Evolutionary conservation across 1,284 basidiomycete species (phyloP), one percentile per base, ranked within the genome.

Genomic region (Marasmius fiardii): DNA sequence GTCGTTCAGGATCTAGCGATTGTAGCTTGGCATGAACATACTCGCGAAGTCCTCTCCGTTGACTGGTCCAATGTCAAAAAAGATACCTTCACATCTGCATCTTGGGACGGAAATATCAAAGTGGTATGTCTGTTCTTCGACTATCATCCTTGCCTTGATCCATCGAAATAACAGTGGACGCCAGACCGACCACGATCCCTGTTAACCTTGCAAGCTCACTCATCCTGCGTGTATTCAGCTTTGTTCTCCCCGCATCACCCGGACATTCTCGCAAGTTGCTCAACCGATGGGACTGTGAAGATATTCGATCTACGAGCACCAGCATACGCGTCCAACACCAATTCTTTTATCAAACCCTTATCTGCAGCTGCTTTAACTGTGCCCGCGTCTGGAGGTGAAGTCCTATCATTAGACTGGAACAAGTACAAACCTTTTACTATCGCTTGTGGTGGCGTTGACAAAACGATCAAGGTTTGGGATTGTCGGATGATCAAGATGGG

Each of bases 1-100:
- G 58, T 69, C 59, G 63, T 67, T 69, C 78, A 95, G 90, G 88
- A 94, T 65, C 82, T 89, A 58, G 96, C 96, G 0, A 90, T 98
- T 56, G 85, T 87, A 56, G 85, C 85, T 51, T 99, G 95, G 95
- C 87, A 92, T 62, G 96, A 98, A 71, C 96, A 99, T 69, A 82
- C 85, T 5, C 83, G 89, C 44, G 96, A 99, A 68, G 92, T 95
- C 5, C 95, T 93, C 73, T 90, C 90, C n/a, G 83, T 98, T 11
- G 93, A 99, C 70, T 99, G 96, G 96, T 95, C 91, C 61, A 98
- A 98, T 70, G 72, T 97, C 57, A 86, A 91, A 63, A 99, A 99
- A 70, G 88, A 93, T 58, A 79, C 84, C 1, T 98, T 99, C 70
- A 83, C 84, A 4, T 95, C 93, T 1, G 84, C 88, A 1, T 93